Evolutionary conservation across 148 eudicot species (phyloP).

Genomic region (Oxyria digyna): DNA sequence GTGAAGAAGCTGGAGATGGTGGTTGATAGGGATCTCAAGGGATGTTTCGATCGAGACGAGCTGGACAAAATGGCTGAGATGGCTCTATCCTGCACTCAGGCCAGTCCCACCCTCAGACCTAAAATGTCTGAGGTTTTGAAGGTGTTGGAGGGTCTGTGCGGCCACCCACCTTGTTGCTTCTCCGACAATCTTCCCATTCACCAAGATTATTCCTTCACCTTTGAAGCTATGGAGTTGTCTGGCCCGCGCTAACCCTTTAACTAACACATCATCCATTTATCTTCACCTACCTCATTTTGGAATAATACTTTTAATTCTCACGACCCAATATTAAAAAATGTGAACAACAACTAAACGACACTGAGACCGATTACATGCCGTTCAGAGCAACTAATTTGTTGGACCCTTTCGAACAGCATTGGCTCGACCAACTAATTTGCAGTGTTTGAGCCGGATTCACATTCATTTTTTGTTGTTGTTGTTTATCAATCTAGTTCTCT

Average conservation of each 20-base stretch:
- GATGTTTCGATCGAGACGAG: constrained; percentile 40
- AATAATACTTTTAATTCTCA: too few relatives aligned
- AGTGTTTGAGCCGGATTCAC: too few relatives aligned
- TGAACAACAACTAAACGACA: too few relatives aligned
- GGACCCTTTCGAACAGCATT: too few relatives aligned
- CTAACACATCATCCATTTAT: too few relatives aligned
- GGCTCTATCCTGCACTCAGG: constrained; percentile 50
- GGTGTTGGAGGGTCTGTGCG: constrained; percentile 38
- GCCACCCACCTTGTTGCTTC: background rate
- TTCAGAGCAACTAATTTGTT: too few relatives aligned
- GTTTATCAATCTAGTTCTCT: too few relatives aligned
- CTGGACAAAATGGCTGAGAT: constrained; percentile 47
- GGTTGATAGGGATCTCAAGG: constrained; percentile 59
- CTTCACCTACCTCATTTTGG: too few relatives aligned
- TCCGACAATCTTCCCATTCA: constrained; percentile 21
- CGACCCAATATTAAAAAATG: too few relatives aligned
- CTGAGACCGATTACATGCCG: too few relatives aligned
- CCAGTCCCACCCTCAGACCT: constrained; percentile 57
- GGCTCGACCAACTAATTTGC: too few relatives aligned
- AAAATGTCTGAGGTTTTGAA: constrained; percentile 77
- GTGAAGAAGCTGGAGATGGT: constrained; percentile 57
- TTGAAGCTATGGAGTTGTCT: constrained; percentile 86
- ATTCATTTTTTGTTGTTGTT: too few relatives aligned
- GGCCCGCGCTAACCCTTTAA: constrained; percentile 52
- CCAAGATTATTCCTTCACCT: constrained; percentile 49